phyloP scores from a whole-genome alignment of 768 basidiomycete genomes.

The Leucocoprinus leucothites region DNA sequence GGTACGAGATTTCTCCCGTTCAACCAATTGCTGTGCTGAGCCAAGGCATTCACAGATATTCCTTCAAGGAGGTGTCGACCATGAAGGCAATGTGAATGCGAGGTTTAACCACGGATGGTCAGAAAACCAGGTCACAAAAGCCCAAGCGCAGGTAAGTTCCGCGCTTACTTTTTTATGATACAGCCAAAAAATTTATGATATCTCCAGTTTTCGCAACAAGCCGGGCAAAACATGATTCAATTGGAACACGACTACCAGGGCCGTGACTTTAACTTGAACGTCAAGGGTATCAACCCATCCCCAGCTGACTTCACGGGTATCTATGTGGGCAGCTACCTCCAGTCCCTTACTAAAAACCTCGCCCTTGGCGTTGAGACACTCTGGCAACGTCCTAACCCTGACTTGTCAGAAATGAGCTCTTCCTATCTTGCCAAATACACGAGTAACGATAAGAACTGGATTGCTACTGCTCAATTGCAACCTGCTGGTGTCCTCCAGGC shows the following conservation, averaged over 20 bases:
- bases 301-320: constrained; percentile 86
- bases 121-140: constrained; percentile 71
- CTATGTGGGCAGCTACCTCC: constrained; percentile 88
- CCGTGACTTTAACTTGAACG: constrained; percentile 79
- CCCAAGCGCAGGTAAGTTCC: constrained; percentile 76
- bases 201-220: constrained; percentile 68
- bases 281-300: constrained; percentile 90
- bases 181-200: not conserved
- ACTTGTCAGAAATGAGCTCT: constrained; percentile 63
- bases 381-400: constrained; percentile 75
- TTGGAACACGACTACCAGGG: constrained; percentile 94
- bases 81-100: constrained; percentile 87
- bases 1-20: constrained; percentile 38
- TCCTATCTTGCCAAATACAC: constrained; percentile 85
- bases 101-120: constrained; percentile 91
- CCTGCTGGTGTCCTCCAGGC: constrained; percentile 80
- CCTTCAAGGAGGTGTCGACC: constrained; percentile 91
- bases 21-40: constrained; percentile 17
- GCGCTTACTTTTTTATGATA: not conserved
- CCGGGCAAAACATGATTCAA: constrained; percentile 88
- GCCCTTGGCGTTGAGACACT: constrained; percentile 86
- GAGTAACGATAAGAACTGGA: constrained; percentile 73
- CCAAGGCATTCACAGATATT: constrained; percentile 56
- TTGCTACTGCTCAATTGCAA: constrained; percentile 89
- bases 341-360: constrained; percentile 87